These are phyloP conservation scores for Leccinum pachyderme DNA, from an alignment of 1,284 basidiomycete genomes.

Conservation along the genomic window DNA sequence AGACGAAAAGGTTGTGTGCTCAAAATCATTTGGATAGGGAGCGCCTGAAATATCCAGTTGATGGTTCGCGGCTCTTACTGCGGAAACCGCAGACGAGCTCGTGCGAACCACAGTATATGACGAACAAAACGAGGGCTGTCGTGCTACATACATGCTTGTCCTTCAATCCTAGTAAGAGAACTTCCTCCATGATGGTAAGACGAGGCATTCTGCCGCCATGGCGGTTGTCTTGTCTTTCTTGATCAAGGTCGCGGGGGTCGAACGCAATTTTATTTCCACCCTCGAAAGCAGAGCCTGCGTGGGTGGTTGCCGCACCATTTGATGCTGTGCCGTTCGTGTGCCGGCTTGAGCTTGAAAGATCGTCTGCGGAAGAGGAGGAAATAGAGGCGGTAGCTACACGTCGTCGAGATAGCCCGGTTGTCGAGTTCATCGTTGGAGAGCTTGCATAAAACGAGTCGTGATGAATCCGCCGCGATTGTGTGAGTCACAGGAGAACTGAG, in stretches of 20 bases:
- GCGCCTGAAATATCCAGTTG: neutral
- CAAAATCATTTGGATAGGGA: conserved; percentile 6
- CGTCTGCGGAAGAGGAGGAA: conserved; percentile 35
- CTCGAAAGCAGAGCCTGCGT: conserved; percentile 77
- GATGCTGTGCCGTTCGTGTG: conserved; percentile 30
- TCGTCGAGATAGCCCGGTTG: conserved; percentile 51
- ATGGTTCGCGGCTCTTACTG: conserved; percentile 18
- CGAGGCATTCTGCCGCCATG: conserved; percentile 75
- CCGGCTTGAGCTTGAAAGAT: conserved; percentile 33
- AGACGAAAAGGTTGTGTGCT: neutral
- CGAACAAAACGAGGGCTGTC: neutral
- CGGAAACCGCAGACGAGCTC: conserved; percentile 14
- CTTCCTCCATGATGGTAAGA: conserved; percentile 96
- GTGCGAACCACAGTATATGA: conserved; percentile 2
- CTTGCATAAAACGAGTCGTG: conserved; percentile 23
- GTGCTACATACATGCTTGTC: conserved; percentile 73
- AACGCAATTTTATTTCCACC: conserved; percentile 87
- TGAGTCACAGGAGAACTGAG: conserved; percentile 1
- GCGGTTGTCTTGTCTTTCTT: conserved; percentile 68
- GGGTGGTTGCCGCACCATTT: conserved; percentile 33
- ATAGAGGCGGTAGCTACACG: conserved; percentile 45
- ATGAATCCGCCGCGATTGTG: neutral
- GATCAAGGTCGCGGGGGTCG: conserved; percentile 89
- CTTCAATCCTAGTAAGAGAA: conserved; percentile 87
- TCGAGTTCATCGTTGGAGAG: conserved; percentile 37